A percentile compares a stretch with the other conserved stretches of the same genome.
Evolutionary conservation across 2,329 filamentous ascomycete species (phyloP).

Genomic region (Dactylonectria estremocensis): DNA sequence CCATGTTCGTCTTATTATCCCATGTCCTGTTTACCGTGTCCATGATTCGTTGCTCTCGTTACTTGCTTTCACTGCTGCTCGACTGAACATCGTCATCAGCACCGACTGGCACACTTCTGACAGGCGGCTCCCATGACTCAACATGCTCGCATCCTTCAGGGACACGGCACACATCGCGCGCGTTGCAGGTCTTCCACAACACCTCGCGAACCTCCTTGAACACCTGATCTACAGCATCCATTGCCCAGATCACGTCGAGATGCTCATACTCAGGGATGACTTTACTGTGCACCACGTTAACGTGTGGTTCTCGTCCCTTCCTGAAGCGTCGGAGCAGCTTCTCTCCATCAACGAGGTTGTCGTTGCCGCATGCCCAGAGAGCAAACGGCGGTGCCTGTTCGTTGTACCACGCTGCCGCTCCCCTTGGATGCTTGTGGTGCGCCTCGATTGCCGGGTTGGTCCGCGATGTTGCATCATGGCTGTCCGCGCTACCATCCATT

Average conservation of each 20-base stretch:
- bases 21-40: slow-evolving; percentile 30
- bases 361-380: slow-evolving; percentile 87
- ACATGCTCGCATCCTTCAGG: slow-evolving; percentile 76
- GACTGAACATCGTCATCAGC: slow-evolving; percentile 41
- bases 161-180: slow-evolving; percentile 70
- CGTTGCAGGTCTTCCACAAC: slow-evolving; percentile 83
- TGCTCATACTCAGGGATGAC: slow-evolving; percentile 92
- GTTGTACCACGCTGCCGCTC: slow-evolving; percentile 84
- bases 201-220: slow-evolving; percentile 86
- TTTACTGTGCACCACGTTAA: slow-evolving; percentile 84
- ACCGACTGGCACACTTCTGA: slow-evolving; percentile 16
- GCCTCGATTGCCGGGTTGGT: slow-evolving; percentile 50
- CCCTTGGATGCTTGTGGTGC: slow-evolving; percentile 59
- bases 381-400: slow-evolving; percentile 85
- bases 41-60: slow-evolving; percentile 9
- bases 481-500: slow-evolving; percentile 65
- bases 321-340: slow-evolving; percentile 82
- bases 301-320: slow-evolving; percentile 84
- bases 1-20: slow-evolving; percentile 10
- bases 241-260: slow-evolving; percentile 94
- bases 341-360: slow-evolving; percentile 87
- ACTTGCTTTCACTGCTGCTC: slow-evolving; percentile 40
- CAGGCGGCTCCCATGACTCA: slow-evolving; percentile 53
- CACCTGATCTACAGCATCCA: slow-evolving; percentile 88
- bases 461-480: slow-evolving; percentile 36